Evolutionary conservation across 2,329 filamentous ascomycete species (phyloP), one percentile per base, ranked within the genome.

Genomic region (Trichoderma sp.): DNA sequence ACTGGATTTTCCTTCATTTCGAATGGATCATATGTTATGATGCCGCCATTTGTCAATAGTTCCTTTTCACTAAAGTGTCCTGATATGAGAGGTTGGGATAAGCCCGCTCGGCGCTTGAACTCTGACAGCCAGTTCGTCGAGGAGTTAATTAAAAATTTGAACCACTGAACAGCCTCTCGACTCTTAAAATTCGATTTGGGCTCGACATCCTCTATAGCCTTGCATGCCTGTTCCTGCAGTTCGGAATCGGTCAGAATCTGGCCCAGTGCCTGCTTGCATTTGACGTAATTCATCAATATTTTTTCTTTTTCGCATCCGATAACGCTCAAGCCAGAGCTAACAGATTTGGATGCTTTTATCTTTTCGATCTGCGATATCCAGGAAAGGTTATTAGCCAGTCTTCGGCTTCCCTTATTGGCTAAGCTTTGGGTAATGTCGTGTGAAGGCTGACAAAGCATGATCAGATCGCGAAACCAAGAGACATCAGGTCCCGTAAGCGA

Each of bases 321-420:
- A 19, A 29, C 21, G 13, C 62, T 43, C 52, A 65, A 24, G 11
- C 53, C 33, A 4, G 21, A 4, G 1, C 56, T n/a, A 1, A 37
- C 35, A 33, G 35, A 24, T 13, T 57, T 56, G 7, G 31, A 65
- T 16, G 52, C n/a, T 24, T 65, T 55, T 27, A 56, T 21, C 19
- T 65, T 65, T 5, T 65, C 62, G 16, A 65, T 65, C 19, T 57
- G 62, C 16, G 62, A 21, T 24, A 52, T 56, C 62, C 62, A 65
- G 1, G 52, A 16, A 14, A 37, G 24, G 7, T 21, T 65, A 8
- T 19, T 55, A 4, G 52, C 14, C 24, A 19, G 7, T 19, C 29
- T 24, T 55, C 5, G 27, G 27, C 52, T 55, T 16, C 14, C 24
- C n/a, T 21, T 11, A 8, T 56, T 43, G 24, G 19, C 4, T 24